Base-by-base conservation (phyloP, 2,329 filamentous ascomycete genomes). In the Hawksworthiomyces lignivorus region DNA sequence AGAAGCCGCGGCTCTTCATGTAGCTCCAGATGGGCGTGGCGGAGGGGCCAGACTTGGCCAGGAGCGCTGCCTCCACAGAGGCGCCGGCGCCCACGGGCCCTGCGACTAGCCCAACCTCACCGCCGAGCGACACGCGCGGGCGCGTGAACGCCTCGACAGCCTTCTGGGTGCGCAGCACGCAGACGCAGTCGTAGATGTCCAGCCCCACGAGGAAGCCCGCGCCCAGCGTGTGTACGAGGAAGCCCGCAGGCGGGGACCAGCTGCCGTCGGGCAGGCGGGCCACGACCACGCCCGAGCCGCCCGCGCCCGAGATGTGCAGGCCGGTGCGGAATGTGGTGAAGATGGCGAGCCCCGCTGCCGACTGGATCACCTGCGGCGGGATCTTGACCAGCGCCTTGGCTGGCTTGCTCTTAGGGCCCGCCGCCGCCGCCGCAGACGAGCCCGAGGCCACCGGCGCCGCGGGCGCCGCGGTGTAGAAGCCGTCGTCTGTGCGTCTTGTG, bases 171-270 rank as follows among this genome's bases (percentile, higher is more conserved):
- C 85, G 85, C 54, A 87, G 82, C 20, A 87, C 76, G 19, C 84
- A 74, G 20, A 87, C 81, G 52, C 81, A 85, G 55, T 87, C 82
- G 62, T 86, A 86, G 15, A 87, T 82, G 57, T 87, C 82, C 5
- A 86, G 72, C 4, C 82, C 83, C 4, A 79, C 73, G 35, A 86
- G 68, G 53, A 87, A 81, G 0, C 82, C 82, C 5, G 84, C 68
- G 8, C 79, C 79, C 2, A 80, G 73, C 0, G 82, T 84, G 54
- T 85, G 81, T 24, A 84, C 70, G 57, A 84, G 69, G 54, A 87
- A 83, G 21, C 81, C 82, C 0, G 78, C 82, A 0, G 82, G 82
- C 4, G 81, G 77, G 29, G 82, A 86, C 84, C 84, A 88, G 4
- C 63, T 64, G 4, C 76, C 77, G 50, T 80, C 73, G 14, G 65